phyloP scores from a whole-genome alignment of 108 stramenopile genomes.

The Mediolabrus comicus region DNA sequence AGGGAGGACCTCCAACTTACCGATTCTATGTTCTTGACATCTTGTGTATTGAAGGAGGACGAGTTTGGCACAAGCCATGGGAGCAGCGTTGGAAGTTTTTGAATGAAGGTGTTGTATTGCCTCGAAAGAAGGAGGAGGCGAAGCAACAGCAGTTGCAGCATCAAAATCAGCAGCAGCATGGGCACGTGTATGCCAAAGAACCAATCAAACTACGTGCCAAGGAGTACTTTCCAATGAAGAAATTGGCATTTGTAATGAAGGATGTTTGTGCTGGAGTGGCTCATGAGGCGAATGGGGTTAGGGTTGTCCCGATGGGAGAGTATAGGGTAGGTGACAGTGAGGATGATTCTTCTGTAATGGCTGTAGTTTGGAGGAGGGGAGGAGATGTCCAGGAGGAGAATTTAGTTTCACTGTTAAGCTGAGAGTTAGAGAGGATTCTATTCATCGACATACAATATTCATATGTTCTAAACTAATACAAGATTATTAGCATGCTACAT shows the following conservation, averaged over 20 bases:
- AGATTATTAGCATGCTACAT: too few relatives aligned
- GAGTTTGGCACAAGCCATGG: slow-evolving; percentile 44
- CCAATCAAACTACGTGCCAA: slow-evolving; percentile 44
- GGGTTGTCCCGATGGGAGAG: slow-evolving; percentile 29
- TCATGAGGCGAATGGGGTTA: slow-evolving; percentile 42
- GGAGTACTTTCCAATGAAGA: slow-evolving; percentile 46
- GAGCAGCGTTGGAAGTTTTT: slow-evolving; percentile 39
- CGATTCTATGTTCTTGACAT: slow-evolving; percentile 43
- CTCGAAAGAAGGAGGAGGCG: slow-evolving; percentile 44
- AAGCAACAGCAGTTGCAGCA: slow-evolving; percentile 1
- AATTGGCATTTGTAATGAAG: slow-evolving; percentile 46
- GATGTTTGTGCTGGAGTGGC: slow-evolving; percentile 43
- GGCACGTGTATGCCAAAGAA: slow-evolving; percentile 34
- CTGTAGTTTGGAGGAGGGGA: slow-evolving; percentile 26
- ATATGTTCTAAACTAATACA: too few relatives aligned
- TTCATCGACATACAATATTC: not conserved
- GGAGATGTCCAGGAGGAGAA: slow-evolving; percentile 1
- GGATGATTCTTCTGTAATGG: not conserved
- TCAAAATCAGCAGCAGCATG: not conserved
- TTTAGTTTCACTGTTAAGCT: not conserved
- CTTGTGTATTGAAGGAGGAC: slow-evolving; percentile 42
- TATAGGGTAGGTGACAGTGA: slow-evolving; percentile 13
- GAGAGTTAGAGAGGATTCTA: not conserved
- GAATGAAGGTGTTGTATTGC: slow-evolving; percentile 42
- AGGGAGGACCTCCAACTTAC: not conserved